Evolutionary conservation across 2,329 filamentous ascomycete genomes (phyloP).

Genomic region (Penicillium sp.): DNA sequence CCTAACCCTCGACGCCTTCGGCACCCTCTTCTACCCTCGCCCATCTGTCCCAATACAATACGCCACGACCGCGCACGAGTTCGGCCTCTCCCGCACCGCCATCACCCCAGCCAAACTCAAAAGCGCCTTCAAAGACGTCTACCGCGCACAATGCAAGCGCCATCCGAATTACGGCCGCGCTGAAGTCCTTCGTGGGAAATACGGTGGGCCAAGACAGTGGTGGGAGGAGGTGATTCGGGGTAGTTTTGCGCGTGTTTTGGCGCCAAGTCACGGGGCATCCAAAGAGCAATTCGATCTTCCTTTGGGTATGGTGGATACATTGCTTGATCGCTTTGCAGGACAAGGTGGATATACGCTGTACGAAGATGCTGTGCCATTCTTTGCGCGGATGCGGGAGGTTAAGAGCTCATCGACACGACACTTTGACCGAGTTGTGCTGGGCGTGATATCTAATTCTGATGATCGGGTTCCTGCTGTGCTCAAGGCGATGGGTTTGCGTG

Average conservation of each 20-base stretch:
- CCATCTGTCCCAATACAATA: constrained; percentile 40
- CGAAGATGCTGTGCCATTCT: constrained; percentile 38
- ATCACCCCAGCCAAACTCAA: constrained; percentile 28
- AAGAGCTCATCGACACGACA: constrained; percentile 4
- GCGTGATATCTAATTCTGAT: constrained; percentile 46
- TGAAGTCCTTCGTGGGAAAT: constrained; percentile 31
- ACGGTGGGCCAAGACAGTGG: constrained; percentile 41
- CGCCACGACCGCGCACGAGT: constrained; percentile 34
- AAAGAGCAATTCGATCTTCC: constrained; percentile 25
- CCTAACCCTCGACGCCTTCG: constrained; percentile 45
- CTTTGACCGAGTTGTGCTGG: constrained; percentile 38
- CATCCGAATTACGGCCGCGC: constrained; percentile 45
- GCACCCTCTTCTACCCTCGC: constrained; percentile 42
- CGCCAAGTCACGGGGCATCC: not conserved
- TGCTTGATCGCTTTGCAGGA: constrained; percentile 40
- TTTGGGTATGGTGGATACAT: constrained; percentile 27
- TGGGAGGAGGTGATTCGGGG: constrained; percentile 42
- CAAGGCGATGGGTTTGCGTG: constrained; percentile 35
- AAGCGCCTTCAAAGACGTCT: constrained; percentile 36
- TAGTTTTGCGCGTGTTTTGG: constrained; percentile 31
- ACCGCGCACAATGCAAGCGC: constrained; percentile 27
- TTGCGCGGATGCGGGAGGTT: constrained; percentile 27
- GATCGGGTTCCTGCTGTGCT: constrained; percentile 41
- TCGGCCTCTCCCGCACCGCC: constrained; percentile 27
- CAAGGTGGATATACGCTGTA: constrained; percentile 39